phyloP scores from a whole-genome alignment of 2,329 filamentous ascomycete species.

The Arthroderma sp. region DNA sequence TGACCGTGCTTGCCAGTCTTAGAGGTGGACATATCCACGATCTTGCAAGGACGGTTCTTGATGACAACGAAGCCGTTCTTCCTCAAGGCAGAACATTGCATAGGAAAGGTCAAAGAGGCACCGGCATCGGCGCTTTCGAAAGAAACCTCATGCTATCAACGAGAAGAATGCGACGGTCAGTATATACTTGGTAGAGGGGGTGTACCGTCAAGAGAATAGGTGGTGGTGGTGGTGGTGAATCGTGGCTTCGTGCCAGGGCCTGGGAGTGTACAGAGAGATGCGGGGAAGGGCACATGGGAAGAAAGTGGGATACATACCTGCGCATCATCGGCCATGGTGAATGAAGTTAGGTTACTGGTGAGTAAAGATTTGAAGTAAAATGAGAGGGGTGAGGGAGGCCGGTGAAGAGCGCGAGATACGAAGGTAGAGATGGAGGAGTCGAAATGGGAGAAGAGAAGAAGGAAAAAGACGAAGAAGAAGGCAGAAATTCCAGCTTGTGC shows the following conservation, averaged over 20 bases:
- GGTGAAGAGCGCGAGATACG: slow-evolving; percentile 13
- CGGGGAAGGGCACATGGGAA: slow-evolving; percentile 14
- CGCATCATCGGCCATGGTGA: slow-evolving; percentile 54
- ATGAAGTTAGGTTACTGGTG: slow-evolving; percentile 12
- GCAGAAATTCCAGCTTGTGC: slow-evolving; percentile 10
- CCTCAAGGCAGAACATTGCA: slow-evolving; percentile 98
- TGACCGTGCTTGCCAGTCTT: slow-evolving; percentile 99
- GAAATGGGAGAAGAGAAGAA: slow-evolving; percentile 11
- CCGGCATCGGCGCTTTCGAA: slow-evolving; percentile 96
- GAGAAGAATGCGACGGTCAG: slow-evolving; percentile 9
- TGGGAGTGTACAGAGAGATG: slow-evolving; percentile 6
- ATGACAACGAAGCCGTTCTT: slow-evolving; percentile 99
- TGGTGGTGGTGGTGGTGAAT: no score
- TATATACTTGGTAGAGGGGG: slow-evolving; percentile 19
- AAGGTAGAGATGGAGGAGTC: slow-evolving; percentile 9
- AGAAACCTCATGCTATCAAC: slow-evolving; percentile 51
- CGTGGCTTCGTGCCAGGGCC: no score
- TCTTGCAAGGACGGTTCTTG: slow-evolving; percentile 99
- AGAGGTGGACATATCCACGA: slow-evolving; percentile 99
- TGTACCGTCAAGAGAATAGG: slow-evolving; percentile 3
- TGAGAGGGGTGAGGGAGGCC: slow-evolving; percentile 7
- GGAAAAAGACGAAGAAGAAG: slow-evolving; percentile 12
- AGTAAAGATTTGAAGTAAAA: slow-evolving; percentile 10
- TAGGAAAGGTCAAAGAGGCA: slow-evolving; percentile 84
- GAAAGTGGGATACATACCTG: slow-evolving; percentile 39